phyloP scores from a whole-genome alignment of 1,139 yeast species.

The Kazachstania sp. region DNA sequence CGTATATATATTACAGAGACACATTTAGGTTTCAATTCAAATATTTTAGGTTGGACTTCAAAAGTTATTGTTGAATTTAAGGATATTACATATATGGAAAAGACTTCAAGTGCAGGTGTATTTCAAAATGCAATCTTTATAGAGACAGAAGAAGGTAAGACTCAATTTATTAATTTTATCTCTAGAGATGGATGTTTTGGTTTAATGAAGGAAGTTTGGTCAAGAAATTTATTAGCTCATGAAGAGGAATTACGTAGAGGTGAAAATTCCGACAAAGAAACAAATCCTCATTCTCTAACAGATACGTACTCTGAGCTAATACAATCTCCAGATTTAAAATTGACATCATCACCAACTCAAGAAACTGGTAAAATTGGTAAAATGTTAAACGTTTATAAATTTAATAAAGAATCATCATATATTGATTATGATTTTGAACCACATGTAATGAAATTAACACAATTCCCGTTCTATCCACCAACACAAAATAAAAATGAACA shows the following conservation, averaged over 20 bases:
- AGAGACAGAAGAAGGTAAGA: conserved; percentile 52
- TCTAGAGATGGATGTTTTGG: conserved; percentile 75
- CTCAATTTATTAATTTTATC: conserved; percentile 81
- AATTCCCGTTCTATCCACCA: conserved; percentile 38
- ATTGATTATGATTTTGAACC: conserved; percentile 28
- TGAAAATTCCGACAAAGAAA: conserved; percentile 6
- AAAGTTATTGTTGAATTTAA: conserved; percentile 61
- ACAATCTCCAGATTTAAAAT: not conserved
- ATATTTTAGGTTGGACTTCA: conserved; percentile 88
- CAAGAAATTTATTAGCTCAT: conserved; percentile 14
- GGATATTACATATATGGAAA: conserved; percentile 69
- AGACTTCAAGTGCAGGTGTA: conserved; percentile 77
- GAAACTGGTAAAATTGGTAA: not conserved
- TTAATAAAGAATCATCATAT: conserved; percentile 30
- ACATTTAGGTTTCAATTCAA: conserved; percentile 83
- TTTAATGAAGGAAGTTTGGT: conserved; percentile 58
- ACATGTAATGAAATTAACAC: conserved; percentile 41
- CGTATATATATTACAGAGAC: conserved; percentile 74
- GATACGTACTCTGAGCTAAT: conserved; percentile 5
- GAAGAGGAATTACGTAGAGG: conserved; percentile 20
- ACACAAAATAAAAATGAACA: conserved; percentile 41
- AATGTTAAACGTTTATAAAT: conserved; percentile 11
- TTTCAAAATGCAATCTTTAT: conserved; percentile 88
- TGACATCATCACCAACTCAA: not conserved
- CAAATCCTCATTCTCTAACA: not conserved